Conservation (phyloP, 768 basidiomycete genomes). For the Mrakia blollopis region DNA sequence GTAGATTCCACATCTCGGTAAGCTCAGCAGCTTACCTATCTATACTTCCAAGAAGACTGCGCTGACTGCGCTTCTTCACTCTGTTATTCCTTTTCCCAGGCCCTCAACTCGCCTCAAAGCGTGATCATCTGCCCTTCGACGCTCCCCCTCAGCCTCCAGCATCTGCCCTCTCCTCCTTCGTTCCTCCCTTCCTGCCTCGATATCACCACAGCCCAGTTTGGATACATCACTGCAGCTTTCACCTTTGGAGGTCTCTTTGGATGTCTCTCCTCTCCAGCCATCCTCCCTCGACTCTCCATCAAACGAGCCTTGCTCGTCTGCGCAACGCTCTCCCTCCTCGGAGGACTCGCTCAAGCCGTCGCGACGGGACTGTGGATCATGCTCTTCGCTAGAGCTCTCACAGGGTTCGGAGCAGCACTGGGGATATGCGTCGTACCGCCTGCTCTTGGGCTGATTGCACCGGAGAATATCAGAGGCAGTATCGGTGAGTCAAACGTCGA, state of each 20-base stretch:
- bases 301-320: not conserved
- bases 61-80: not conserved
- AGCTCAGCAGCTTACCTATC: not conserved
- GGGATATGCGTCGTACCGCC: conserved; percentile 67
- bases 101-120: conserved; percentile 13
- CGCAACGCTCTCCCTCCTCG: not conserved
- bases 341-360: not conserved
- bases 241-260: conserved; percentile 82
- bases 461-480: conserved; percentile 56
- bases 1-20: conserved; percentile 22
- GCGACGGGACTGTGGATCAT: not conserved
- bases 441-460: conserved; percentile 56
- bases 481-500: conserved; percentile 34
- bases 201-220: conserved; percentile 72
- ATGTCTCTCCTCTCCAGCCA: conserved; percentile 60
- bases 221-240: conserved; percentile 74
- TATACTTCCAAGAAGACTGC: no score
- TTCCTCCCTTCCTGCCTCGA: conserved; percentile 66
- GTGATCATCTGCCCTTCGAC: not conserved
- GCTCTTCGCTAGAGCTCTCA: conserved; percentile 1
- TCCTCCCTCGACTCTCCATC: conserved; percentile 37
- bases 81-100: not conserved
- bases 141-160: not conserved
- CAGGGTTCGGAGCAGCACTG: conserved; percentile 64
- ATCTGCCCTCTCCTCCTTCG: not conserved